Base-by-base conservation (phyloP, 177 flowering plant species). In the Vitis hybrid region DNA sequence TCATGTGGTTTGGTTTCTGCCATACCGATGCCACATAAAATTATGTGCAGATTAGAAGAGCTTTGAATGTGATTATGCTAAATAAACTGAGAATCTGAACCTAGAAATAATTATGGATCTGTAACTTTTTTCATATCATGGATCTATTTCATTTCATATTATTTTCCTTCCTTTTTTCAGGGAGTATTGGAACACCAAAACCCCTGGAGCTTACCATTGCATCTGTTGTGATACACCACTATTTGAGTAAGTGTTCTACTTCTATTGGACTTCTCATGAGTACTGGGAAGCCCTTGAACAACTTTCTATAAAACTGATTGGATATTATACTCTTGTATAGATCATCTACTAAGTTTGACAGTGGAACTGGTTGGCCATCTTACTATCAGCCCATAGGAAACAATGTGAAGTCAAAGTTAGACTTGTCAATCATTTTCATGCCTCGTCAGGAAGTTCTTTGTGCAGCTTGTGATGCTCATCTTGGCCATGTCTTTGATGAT, bases 351-450 rank as follows among this genome's bases (percentile, higher is more conserved):
- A 94, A 94, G 69, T 94, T 94, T 72, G 96, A 94, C 71, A 91
- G 97, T 65, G 97, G 98, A 70, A 94, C 98, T 55, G 98, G 98
- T 51, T 91, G 98, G 97, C 97, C 98, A 65, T 94, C 97, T 15
- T 94, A 88, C 73, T 90, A 89, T 73, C 75, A 90, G 67, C 90
- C 94, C 3, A 65, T 89, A 4, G 94, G 87, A n/a, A 80, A 75
- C 82, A 92, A 92, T 77, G 97, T 88, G 63, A 88, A 90, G 70
- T 85, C 93, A 11, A 89, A 92, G 75, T 68, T 90, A 62, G 98
- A 94, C 79, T 39, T 86, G 80, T 94, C 98, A 0, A 85, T 94
- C 39, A 88, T 94, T 31, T 89, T 94, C 88, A 90, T 94, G 98
- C 98, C 97, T 2, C 84, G 98, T 11, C 80, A 82, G 62, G 98